A percentile compares a stretch with the other conserved stretches of the same genome.
Evolutionary conservation across 23 red algal genomes (phyloP).

Genomic region (Gracilaria domingensis): DNA sequence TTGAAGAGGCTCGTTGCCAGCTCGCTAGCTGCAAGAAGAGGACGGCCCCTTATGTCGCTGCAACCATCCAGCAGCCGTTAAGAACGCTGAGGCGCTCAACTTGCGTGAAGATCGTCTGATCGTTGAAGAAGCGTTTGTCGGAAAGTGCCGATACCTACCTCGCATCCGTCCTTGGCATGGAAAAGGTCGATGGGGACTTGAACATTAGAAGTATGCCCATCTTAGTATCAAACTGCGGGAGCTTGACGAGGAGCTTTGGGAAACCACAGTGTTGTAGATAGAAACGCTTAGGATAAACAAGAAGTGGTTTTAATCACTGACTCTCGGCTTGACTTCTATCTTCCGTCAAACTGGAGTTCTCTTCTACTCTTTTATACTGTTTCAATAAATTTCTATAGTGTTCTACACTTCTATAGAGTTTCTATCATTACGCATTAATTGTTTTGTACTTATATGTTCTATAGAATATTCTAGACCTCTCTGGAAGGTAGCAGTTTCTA

Average conservation of each 20-base stretch:
- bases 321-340: too few species aligned
- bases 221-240: constrained; percentile 61
- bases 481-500: too few species aligned
- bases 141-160: constrained; percentile 60
- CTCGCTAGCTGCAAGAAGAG: constrained; percentile 67
- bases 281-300: too few species aligned
- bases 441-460: too few species aligned
- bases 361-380: too few species aligned
- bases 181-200: constrained; percentile 77
- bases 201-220: constrained; percentile 79
- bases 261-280: constrained; percentile 52
- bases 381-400: too few species aligned
- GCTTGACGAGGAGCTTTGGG: constrained; percentile 81
- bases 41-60: constrained; percentile 23
- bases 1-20: constrained; percentile 51
- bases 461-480: too few species aligned
- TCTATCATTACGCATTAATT: too few species aligned
- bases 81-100: constrained; percentile 29
- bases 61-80: constrained; percentile 64
- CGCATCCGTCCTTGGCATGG: constrained; percentile 82
- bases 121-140: constrained; percentile 55
- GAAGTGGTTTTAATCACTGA: too few species aligned
- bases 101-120: constrained; percentile 67
- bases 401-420: too few species aligned
- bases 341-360: too few species aligned